Conservation (phyloP, 139 green algal genomes). For the Chlorella vulgaris region DNA sequence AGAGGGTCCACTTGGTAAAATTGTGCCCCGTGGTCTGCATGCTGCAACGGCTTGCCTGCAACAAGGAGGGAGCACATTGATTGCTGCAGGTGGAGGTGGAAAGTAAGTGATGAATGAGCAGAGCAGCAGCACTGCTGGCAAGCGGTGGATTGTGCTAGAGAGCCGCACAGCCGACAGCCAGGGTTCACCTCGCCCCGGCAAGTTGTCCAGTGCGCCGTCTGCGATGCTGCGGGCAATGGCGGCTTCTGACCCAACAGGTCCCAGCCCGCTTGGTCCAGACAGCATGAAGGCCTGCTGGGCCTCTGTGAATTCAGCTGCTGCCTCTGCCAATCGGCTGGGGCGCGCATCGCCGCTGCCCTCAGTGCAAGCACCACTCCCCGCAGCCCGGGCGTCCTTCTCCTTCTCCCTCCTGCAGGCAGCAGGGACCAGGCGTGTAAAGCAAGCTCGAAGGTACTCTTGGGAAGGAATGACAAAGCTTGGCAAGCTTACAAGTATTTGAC, state of each 20-base stretch:
- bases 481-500: background rate
- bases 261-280: constrained; percentile 11
- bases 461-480: too few species aligned
- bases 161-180: too few species aligned
- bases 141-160: background rate
- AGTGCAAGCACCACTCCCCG: background rate
- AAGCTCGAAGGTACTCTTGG: too few species aligned
- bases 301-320: background rate
- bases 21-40: constrained; percentile 19
- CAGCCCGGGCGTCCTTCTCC: background rate
- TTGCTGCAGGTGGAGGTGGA: too few species aligned
- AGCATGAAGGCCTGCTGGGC: constrained; percentile 19
- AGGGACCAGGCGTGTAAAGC: too few species aligned
- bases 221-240: constrained; percentile 3
- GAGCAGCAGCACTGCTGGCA: background rate
- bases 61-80: background rate
- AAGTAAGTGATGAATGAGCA: background rate
- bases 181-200: constrained; percentile 28
- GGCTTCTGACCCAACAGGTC: background rate
- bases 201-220: constrained; percentile 10
- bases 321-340: constrained; percentile 17
- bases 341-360: background rate
- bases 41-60: constrained; percentile 16
- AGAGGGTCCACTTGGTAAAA: constrained; percentile 14
- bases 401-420: background rate